Base-by-base conservation (phyloP, 176 grass and related monocot species). In the Poa pratensis region DNA sequence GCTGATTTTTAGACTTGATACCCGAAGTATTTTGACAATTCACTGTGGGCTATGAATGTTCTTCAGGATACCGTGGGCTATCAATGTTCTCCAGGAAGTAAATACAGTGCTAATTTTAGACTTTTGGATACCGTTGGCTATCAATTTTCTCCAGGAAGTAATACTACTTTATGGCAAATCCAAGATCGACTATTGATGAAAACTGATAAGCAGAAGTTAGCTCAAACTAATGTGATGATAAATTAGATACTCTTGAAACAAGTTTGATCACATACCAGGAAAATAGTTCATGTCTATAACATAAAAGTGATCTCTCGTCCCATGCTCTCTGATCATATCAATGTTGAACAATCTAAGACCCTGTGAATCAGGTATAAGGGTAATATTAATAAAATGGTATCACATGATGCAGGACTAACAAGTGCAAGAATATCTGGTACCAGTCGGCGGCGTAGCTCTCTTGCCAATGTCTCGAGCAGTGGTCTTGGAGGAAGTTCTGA, bases 261-360 rank as follows among this genome's bases (percentile, higher is more conserved):
- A 82, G 42, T 57, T 65, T 78, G 51, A 81, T 32, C 66, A 34
- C 64, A 68, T 96, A 88, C 96, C 96, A 84, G 94, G 91, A 75
- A 99, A 99, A 85, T 99, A 99, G 76, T 99, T 99, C 86, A 99
- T 99, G 84, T 99, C 91, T 82, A 99, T 94, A 69, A 99, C 94
- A 88, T 99, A 99, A 89, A 99, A 96, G 45, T 75, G 91, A 88
- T 96, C 94, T 81, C 80, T 92, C 74, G 91, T 96, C 32, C 94
- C 94, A 51, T 96, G 93, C 76, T 99, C 75, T 55, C 96, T 94
- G 52, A 99, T 99, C 82, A 96, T 91, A 87, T 99, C 96, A 34
- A 99, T 91, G 59, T 99, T 99, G 82, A 99, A 99, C 37, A 99
- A 80, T 68, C 91, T 91, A 88, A 96, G 92, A 83, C 96, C 96